Evolutionary conservation across 139 green algal species (phyloP).

Genomic region (Haematococcus lacustris): DNA sequence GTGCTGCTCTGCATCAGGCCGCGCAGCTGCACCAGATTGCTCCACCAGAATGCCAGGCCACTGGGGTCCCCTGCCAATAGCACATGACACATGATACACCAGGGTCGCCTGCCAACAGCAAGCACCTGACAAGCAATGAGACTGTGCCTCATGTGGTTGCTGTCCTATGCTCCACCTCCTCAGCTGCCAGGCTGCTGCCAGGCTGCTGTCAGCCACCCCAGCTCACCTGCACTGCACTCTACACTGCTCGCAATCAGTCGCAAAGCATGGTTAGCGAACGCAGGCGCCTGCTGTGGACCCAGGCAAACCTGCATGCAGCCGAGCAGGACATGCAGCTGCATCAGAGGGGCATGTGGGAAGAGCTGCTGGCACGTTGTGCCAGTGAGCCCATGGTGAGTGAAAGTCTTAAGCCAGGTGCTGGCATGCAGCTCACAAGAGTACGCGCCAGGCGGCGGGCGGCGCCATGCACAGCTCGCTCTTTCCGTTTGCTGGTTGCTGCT

Average conservation of each 20-base stretch:
- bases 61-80: too few species aligned
- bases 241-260: slow-evolving; percentile 26
- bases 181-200: too few species aligned
- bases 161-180: too few species aligned
- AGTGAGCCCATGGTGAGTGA: too few species aligned
- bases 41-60: slow-evolving; percentile 51
- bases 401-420: too few species aligned
- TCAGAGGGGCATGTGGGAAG: too few species aligned
- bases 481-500: neutral
- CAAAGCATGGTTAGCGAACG: slow-evolving; percentile 54
- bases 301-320: slow-evolving; percentile 45
- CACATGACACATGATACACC: too few species aligned
- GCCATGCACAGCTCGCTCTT: slow-evolving; percentile 38
- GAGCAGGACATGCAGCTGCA: too few species aligned
- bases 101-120: too few species aligned
- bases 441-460: slow-evolving; percentile 64
- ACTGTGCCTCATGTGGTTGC: too few species aligned
- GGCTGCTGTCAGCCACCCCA: slow-evolving; percentile 33
- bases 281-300: slow-evolving; percentile 29
- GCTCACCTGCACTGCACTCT: slow-evolving; percentile 20
- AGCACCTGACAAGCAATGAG: too few species aligned
- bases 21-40: slow-evolving; percentile 40
- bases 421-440: slow-evolving; percentile 36
- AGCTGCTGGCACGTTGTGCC: too few species aligned
- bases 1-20: slow-evolving; percentile 43